These are phyloP conservation scores for Cicer pinnatifidum DNA, from an alignment of 306 rosid genomes.

Conservation along the genomic window DNA sequence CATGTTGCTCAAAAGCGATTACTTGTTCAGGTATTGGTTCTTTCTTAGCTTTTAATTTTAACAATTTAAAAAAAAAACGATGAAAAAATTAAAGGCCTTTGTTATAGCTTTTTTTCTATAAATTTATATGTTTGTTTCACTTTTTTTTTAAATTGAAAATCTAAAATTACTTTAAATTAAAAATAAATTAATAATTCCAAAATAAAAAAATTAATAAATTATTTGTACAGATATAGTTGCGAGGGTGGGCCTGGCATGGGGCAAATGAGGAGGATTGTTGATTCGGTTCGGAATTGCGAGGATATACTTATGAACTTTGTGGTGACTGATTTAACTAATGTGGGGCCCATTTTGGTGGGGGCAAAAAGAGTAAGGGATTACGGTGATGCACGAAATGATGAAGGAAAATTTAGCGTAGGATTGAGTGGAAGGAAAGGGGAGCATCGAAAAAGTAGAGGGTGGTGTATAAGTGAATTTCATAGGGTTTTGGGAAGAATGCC, in stretches of 20 bases:
- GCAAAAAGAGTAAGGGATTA: conserved; percentile 71
- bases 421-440: conserved; percentile 73
- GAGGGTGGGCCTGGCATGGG: conserved; percentile 58
- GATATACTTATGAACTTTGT: conserved; percentile 84
- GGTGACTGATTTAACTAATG: conserved; percentile 59
- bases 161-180: too few species aligned
- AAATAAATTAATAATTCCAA: too few species aligned
- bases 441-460: conserved; percentile 82
- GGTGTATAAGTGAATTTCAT: conserved; percentile 77
- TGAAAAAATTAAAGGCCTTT: too few species aligned
- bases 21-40: conserved; percentile 50
- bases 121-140: too few species aligned
- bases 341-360: conserved; percentile 74
- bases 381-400: conserved; percentile 74
- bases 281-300: conserved; percentile 71
- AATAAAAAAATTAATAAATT: too few species aligned
- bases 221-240: conserved; percentile 49
- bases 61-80: too few species aligned
- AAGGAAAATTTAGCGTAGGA: conserved; percentile 50
- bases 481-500: conserved; percentile 68
- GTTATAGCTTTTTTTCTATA: too few species aligned
- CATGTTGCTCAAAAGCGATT: conserved; percentile 59
- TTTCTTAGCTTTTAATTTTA: not conserved
- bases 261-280: conserved; percentile 62
- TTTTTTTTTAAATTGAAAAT: too few species aligned